These are phyloP conservation scores for Suillus variegatus DNA, from an alignment of 768 basidiomycete genomes.

Conservation along the genomic window DNA sequence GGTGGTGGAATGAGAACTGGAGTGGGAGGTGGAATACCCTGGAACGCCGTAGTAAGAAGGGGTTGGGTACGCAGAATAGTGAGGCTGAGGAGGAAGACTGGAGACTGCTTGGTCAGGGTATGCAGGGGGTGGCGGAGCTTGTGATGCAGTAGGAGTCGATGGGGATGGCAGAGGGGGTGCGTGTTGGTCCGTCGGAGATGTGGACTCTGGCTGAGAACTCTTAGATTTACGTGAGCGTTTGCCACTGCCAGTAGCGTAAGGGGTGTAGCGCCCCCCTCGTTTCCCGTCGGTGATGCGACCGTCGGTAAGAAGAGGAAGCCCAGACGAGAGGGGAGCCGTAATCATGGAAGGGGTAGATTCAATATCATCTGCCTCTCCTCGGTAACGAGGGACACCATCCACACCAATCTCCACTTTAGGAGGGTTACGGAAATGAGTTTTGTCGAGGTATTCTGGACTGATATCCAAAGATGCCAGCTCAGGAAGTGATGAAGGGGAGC, in stretches of 20 bases:
- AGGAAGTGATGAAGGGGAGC: conserved; percentile 83
- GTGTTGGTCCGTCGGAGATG: conserved; percentile 33
- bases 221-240: conserved; percentile 44
- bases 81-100: conserved; percentile 25
- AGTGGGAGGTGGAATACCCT: conserved; percentile 19
- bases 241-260: conserved; percentile 35
- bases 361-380: conserved; percentile 79
- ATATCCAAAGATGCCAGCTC: conserved; percentile 88
- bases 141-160: conserved; percentile 31
- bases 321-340: conserved; percentile 44
- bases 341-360: conserved; percentile 45
- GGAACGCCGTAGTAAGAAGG: conserved; percentile 34
- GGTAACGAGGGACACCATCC: conserved; percentile 81
- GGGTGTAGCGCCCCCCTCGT: conserved; percentile 44
- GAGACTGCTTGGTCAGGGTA: conserved; percentile 32
- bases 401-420: conserved; percentile 85
- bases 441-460: conserved; percentile 84
- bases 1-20: conserved; percentile 1
- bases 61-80: conserved; percentile 35
- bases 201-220: conserved; percentile 25
- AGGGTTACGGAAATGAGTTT: conserved; percentile 88
- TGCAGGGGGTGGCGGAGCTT: conserved; percentile 24
- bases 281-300: conserved; percentile 45
- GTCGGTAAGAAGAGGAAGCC: conserved; percentile 51
- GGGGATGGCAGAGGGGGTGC: conserved; percentile 26